Base-by-base conservation (phyloP, 1,284 basidiomycete species). In the Tilletia setariae region DNA sequence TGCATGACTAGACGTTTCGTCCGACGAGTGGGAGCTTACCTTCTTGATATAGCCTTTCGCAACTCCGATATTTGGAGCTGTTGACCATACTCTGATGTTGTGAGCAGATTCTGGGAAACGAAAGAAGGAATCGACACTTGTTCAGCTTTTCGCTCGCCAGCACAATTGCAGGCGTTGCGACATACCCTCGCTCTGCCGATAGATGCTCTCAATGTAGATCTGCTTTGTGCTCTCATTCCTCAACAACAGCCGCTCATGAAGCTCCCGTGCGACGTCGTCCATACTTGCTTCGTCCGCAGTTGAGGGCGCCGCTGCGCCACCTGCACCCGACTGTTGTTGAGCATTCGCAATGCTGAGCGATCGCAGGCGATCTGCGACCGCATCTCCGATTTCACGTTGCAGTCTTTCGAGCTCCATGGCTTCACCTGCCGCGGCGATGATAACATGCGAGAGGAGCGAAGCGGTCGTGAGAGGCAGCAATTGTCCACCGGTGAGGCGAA, bases 161-260 rank as follows among this genome's bases (percentile, higher is more conserved):
- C 35, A 11, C 35, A 40, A 40, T 67, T 30, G 32, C 19, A 2
- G 0, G 3, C 11, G 6, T 3, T 7, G 4, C 16, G 16, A 70
- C 71, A 1, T 43, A 72, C 72, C 72, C 63, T 79, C 77, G 32
- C 77, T 78, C 59, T 82, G 79, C 9, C 76, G 74, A 69, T 85
- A 98, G 77, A 99, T 98, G 78, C 92, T 94, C 81, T 98, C 94
- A 70, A 99, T 91, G 70, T 93, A 89, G 56, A 98, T 90, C 74
- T 94, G 93, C 86, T 96, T 98, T 67, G 94, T 98, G 84, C 89
- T 94, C 83, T 98, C 95, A 77, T 97, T 97, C 70, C 96, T 87
- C 53, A 98, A 86, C 16, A 95, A 84, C 2, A 98, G 85, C 75
- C 90, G 90, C 83, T 97, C 93, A 82, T 98, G 95, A 32, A 98